A percentile compares a stretch with the other conserved stretches of the same genome.
Conservation (phyloP, 495 filamentous ascomycete species). For the Aspergillus conjunctus region DNA sequence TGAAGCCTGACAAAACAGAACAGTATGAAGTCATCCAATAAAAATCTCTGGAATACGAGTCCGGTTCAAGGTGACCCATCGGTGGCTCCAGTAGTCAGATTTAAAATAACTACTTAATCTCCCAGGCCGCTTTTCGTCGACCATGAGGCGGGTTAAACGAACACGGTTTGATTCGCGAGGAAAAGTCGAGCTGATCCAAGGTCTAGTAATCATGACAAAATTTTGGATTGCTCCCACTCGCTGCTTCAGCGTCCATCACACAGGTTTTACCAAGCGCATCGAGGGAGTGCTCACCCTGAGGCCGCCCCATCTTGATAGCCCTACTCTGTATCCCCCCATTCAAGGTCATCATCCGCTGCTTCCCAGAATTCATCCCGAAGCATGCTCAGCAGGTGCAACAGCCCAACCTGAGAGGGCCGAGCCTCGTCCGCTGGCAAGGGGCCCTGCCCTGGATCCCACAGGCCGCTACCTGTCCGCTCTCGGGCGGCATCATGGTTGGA, state of each 20-base stretch:
- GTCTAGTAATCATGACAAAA: too few species aligned
- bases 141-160: too few species aligned
- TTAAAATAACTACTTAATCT: too few species aligned
- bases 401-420: constrained; percentile 28
- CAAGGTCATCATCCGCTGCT: neutral
- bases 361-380: constrained; percentile 28
- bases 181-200: too few species aligned
- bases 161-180: too few species aligned
- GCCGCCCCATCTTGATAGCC: too few species aligned
- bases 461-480: constrained; percentile 5
- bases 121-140: too few species aligned
- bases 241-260: too few species aligned
- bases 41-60: neutral
- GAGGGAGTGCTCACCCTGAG: too few species aligned
- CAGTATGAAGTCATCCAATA: neutral
- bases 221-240: too few species aligned
- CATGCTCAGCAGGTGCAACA: constrained; percentile 37
- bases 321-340: neutral
- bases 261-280: too few species aligned
- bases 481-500: constrained; percentile 5
- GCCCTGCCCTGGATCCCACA: constrained; percentile 15
- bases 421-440: constrained; percentile 19
- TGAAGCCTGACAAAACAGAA: neutral
- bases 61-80: neutral
- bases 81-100: too few species aligned